Base-by-base conservation (phyloP, 139 green algal genomes). In the Chlorella vulgaris region DNA sequence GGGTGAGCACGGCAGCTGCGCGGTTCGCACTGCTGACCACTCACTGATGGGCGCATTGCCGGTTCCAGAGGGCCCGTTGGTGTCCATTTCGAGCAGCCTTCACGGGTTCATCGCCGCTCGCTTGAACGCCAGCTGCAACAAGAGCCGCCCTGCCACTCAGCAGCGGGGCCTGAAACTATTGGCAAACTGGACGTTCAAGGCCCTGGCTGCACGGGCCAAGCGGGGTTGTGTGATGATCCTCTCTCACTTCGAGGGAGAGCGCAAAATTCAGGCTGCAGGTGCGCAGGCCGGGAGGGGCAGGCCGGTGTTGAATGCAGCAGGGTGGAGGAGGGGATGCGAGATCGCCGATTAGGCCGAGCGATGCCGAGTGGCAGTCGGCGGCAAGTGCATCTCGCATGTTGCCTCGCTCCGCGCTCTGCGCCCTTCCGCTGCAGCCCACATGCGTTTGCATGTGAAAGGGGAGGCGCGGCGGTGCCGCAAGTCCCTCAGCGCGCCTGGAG, bases 1-100 rank as follows among this genome's bases (percentile, higher is more conserved):
- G n/a, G n/a, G n/a, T n/a, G n/a, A n/a, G n/a, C n/a, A n/a, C n/a
- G n/a, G n/a, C n/a, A n/a, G n/a, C n/a, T 39, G 43, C 69, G 62
- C 3, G 22, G 6, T n/a, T 29, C 5, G 55, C 55, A 65, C 55
- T 19, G 40, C 42, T 63, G 28, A 29, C 28, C 29, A 28, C 39
- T 75, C 68, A 75, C 68, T 40, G 24, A 40, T 39, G 39, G 68
- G 38, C 40, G 21, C 68, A 75, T 47, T 47, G 33, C 26, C 68
- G 15, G 43, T 8, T 15, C 42, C 19, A 15, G 51, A 53, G 13
- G 69, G 69, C 31, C 29, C 69, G 42, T 43, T 76, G n/a, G 42
- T n/a, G 38, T 76, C 43, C 69, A 76, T 76, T n/a, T n/a, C n/a
- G 66, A 35, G 18, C 29, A 26, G 47, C 47, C 63, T 7, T 33